A percentile compares a stretch with the other conserved stretches of the same genome.
These are phyloP conservation scores for Gynandropsis gynandra DNA, from an alignment of 345 rosid genomes.

Conservation along the genomic window DNA sequence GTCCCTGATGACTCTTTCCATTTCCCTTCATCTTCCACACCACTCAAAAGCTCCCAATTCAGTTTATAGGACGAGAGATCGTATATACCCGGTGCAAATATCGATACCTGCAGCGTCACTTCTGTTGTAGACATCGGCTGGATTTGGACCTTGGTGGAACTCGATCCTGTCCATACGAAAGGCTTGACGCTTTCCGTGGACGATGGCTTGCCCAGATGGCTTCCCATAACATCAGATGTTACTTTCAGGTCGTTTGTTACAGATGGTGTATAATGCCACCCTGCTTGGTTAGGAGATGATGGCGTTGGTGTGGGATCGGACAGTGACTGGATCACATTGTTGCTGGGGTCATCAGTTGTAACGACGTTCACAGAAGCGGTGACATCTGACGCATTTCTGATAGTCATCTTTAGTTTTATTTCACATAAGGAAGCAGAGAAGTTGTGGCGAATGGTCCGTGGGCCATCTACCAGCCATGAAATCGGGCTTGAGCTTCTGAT, in stretches of 20 bases:
- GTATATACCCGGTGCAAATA: constrained; percentile 70
- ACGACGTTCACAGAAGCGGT: constrained; percentile 39
- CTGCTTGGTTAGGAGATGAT: constrained; percentile 41
- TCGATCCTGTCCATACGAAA: constrained; percentile 75
- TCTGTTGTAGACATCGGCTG: constrained; percentile 48
- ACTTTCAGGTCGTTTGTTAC: constrained; percentile 42
- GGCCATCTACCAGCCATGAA: constrained; percentile 72
- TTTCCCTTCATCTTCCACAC: constrained; percentile 28
- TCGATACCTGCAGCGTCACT: constrained; percentile 61
- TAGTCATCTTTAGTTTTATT: constrained; percentile 46
- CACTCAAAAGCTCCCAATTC: constrained; percentile 49
- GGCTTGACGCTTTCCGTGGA: constrained; percentile 52
- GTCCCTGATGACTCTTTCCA: constrained; percentile 44
- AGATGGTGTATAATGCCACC: constrained; percentile 51
- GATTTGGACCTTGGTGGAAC: constrained; percentile 47
- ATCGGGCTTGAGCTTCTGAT: constrained; percentile 53
- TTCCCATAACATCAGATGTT: constrained; percentile 36
- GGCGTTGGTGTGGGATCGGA: constrained; percentile 26
- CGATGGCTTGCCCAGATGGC: constrained; percentile 23
- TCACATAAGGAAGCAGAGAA: constrained; percentile 55
- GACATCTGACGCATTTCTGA: constrained; percentile 59
- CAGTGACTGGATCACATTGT: constrained; percentile 17
- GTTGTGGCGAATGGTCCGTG: constrained; percentile 49
- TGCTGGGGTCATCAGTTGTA: constrained; percentile 33
- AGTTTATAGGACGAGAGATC: constrained; percentile 70